Evolutionary conservation across 805 yeast genomes (phyloP).

Genomic region (Monosporozyma servazzii): DNA sequence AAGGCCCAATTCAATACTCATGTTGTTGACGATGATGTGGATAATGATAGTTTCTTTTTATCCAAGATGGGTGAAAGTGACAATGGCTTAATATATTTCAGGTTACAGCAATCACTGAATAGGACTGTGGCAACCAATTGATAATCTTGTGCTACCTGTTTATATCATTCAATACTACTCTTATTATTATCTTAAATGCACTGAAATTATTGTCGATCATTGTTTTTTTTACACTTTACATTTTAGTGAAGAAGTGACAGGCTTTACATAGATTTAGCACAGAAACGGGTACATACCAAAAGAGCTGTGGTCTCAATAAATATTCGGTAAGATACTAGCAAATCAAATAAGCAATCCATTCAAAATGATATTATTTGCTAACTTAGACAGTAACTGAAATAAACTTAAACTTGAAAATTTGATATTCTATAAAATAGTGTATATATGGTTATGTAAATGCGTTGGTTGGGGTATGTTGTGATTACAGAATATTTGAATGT

Average conservation of each 20-base stretch:
- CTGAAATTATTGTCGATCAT: neutral
- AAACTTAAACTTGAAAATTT: neutral
- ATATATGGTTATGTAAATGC: neutral
- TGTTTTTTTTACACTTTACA: neutral
- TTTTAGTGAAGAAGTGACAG: too few species aligned
- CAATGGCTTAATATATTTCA: too few species aligned
- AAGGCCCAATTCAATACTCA: slow-evolving; percentile 55
- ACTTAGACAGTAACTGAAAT: neutral
- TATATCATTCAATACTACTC: neutral
- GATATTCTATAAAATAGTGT: neutral
- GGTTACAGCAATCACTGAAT: too few species aligned
- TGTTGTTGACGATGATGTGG: slow-evolving; percentile 6
- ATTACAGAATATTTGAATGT: neutral
- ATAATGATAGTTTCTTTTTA: neutral
- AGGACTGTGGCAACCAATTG: too few species aligned
- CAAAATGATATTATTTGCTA: neutral
- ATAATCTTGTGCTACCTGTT: neutral
- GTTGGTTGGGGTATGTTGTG: neutral
- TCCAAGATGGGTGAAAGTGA: too few species aligned
- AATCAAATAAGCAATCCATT: too few species aligned
- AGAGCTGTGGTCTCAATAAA: too few species aligned
- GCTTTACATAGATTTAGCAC: too few species aligned
- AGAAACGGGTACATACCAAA: too few species aligned
- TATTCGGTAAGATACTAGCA: too few species aligned
- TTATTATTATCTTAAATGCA: neutral